These are phyloP conservation scores for Cubamyces sp. DNA, from an alignment of 768 basidiomycete genomes.

Conservation along the genomic window DNA sequence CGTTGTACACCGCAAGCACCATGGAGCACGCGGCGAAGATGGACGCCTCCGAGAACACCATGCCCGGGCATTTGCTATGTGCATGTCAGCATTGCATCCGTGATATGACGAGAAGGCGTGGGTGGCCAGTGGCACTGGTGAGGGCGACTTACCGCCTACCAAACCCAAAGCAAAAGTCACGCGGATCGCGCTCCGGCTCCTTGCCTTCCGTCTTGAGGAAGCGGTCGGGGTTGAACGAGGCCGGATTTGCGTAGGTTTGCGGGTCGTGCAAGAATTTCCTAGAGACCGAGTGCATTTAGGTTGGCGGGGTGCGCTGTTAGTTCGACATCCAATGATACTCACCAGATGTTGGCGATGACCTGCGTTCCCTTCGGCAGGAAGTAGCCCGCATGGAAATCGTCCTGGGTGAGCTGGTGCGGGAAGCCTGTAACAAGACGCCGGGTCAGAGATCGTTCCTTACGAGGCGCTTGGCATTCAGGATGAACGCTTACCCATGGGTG, in stretches of 20 bases:
- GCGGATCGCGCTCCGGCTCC: constrained; percentile 33
- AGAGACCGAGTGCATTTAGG: not conserved
- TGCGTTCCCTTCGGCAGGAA: constrained; percentile 35
- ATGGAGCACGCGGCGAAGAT: constrained; percentile 42
- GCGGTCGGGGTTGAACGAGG: constrained; percentile 35
- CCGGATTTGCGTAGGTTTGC: constrained; percentile 28
- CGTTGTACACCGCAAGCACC: constrained; percentile 40
- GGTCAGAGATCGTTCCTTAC: not conserved
- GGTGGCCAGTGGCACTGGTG: not conserved
- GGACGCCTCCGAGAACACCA: constrained; percentile 44
- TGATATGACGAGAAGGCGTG: not conserved
- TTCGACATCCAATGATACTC: not conserved
- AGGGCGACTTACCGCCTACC: constrained; percentile 34
- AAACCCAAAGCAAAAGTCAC: constrained; percentile 40
- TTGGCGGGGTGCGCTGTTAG: not conserved
- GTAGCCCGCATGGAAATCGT: constrained; percentile 35
- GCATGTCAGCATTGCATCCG: not conserved
- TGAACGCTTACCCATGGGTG: constrained; percentile 37
- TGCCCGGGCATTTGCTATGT: constrained; percentile 38
- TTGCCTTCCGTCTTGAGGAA: constrained; percentile 23
- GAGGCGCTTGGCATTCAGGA: not conserved
- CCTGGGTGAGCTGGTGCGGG: constrained; percentile 30
- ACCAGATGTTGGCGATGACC: constrained; percentile 36
- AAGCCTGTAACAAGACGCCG: constrained; percentile 16
- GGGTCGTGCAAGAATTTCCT: constrained; percentile 36